Base-by-base conservation (phyloP, 306 rosid species). In the Corylus americana region DNA sequence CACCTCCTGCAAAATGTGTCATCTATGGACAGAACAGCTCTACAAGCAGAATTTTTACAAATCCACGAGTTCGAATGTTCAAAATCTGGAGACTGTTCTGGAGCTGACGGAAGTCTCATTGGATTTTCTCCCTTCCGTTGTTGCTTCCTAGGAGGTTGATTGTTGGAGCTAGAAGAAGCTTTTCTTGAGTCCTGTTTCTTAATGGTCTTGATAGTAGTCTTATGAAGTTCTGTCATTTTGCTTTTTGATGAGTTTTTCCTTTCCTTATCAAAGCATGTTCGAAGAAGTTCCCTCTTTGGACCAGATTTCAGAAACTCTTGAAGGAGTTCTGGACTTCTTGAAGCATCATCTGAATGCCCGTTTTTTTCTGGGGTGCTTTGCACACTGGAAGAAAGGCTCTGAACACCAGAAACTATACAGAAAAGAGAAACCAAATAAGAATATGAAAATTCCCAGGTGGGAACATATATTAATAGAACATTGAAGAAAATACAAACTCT, bases 1-100 rank as follows among this genome's bases (percentile, higher is more conserved):
- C 99, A 96, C 91, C 99, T 91, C 89, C 85, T 91, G 89, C 99
- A 96, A 79, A 96, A 96, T 44, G 98, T 89, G 89, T 90, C 94
- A 71, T 96, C 96, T 82, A 85, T 84, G 47, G 99, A 90, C 50
- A 96, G 84, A 84, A 96, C 91, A 20, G 99, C 99, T 87, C 98
- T 87, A 75, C 99, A 96, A 31, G 99, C 99, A 61, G 99, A 91
- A 67, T 96, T 96, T 83, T 91, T 93, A 90, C 99, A 96, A 72
- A 91, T 85, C 99, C 99, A 96, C 7, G 98, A 89, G 79, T 83
- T 87, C 73, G 90, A 74, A 79, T 69, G 85, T 80, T 94, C 93
- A 82, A 91, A 89, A 55, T 93, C 97, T 12, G 85, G 70, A 82
- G 98, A 92, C 64, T 79, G 89, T 31, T 93, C 97, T 25, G 88